phyloP scores from a whole-genome alignment of 176 grass and related monocot genomes.

The Oryza longistaminata region DNA sequence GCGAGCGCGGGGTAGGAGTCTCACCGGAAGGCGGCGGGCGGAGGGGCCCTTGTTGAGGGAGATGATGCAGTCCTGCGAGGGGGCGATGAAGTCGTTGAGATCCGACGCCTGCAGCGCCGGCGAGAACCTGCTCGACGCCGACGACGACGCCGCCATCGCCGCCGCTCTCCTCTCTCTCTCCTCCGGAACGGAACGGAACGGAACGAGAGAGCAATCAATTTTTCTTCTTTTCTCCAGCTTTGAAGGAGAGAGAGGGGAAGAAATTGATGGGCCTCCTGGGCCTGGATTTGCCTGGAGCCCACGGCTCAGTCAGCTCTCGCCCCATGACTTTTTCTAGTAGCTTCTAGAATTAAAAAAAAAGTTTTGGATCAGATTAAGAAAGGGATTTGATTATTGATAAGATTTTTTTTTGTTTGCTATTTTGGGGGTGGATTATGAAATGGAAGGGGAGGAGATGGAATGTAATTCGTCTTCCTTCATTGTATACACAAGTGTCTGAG shows the following conservation, averaged over 20 bases:
- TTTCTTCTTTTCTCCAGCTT: background rate
- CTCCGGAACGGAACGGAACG: background rate
- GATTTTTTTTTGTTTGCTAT: too few relatives aligned
- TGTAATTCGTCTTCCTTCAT: background rate
- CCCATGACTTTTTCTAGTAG: background rate
- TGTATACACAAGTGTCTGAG: background rate
- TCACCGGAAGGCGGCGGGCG: slow-evolving; percentile 47
- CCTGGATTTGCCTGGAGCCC: background rate
- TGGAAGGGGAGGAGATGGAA: background rate
- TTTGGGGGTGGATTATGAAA: background rate
- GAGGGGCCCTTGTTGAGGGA: slow-evolving; percentile 69
- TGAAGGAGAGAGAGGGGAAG: background rate
- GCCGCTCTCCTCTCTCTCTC: background rate
- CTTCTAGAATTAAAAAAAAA: background rate
- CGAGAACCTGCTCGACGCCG: slow-evolving; percentile 92
- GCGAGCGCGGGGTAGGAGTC: background rate
- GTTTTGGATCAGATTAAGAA: background rate
- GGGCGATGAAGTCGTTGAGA: slow-evolving; percentile 99
- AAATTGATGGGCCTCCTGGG: background rate
- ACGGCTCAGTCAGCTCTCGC: too few relatives aligned
- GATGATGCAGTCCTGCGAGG: slow-evolving; percentile 88
- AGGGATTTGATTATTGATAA: background rate
- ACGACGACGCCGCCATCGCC: slow-evolving; percentile 1
- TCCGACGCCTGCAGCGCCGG: slow-evolving; percentile 85
- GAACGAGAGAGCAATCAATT: background rate